These are phyloP conservation scores for Erodium texanum DNA, from an alignment of 441 rosid species.

Conservation along the genomic window DNA sequence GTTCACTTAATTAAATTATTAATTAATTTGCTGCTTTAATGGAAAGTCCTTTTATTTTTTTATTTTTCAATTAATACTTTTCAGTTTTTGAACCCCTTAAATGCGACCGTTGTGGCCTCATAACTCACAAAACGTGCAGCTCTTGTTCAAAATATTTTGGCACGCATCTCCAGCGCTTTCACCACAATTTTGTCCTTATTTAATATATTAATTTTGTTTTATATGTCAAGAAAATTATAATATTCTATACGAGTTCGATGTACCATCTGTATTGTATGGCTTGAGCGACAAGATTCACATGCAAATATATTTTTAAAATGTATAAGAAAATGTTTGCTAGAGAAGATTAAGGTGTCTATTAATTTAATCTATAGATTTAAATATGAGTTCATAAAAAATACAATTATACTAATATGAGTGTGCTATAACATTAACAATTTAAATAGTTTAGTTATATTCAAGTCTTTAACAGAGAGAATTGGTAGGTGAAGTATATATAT, in stretches of 20 bases:
- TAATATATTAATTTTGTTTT: background rate
- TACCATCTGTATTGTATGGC: background rate
- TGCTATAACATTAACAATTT: no score
- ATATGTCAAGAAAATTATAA: background rate
- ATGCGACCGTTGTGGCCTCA: conserved; percentile 1
- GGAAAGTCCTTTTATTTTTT: background rate
- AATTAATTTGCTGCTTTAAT: background rate
- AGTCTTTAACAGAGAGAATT: no score
- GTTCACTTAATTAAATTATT: no score
- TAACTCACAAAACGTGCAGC: background rate
- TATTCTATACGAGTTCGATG: no score
- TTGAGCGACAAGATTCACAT: background rate
- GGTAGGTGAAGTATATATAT: no score
- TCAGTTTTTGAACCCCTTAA: background rate
- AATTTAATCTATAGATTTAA: no score
- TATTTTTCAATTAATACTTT: background rate
- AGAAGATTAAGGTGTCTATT: no score
- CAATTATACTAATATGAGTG: no score
- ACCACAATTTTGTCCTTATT: background rate
- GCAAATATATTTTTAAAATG: no score
- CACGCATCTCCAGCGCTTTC: background rate
- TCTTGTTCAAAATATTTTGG: background rate
- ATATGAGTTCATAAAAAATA: no score
- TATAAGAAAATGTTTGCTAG: no score
- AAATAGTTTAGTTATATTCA: no score